Conservation (phyloP, 225 moss, liverwort and hornwort species). For the Climacium dendroides region DNA sequence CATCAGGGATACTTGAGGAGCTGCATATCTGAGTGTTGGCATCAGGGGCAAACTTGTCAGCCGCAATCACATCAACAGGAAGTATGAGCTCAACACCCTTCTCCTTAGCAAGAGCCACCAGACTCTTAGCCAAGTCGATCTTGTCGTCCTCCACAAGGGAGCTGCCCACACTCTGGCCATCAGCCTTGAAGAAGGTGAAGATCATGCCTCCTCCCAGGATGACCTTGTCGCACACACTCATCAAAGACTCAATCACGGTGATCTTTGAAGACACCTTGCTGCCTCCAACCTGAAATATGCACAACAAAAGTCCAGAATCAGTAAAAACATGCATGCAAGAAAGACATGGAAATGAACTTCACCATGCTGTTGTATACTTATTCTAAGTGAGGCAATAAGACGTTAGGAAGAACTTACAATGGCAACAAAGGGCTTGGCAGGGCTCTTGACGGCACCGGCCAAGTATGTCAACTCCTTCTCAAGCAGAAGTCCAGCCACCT, state of each 20-base stretch:
- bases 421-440: conserved; percentile 74
- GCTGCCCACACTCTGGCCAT: conserved; percentile 54
- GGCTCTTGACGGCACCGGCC: conserved; percentile 49
- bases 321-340: not conserved
- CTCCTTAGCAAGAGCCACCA: conserved; percentile 57
- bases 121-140: conserved; percentile 55
- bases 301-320: not conserved
- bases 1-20: conserved; percentile 55
- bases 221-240: conserved; percentile 82
- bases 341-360: not conserved
- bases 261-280: conserved; percentile 98
- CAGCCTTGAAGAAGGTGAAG: conserved; percentile 92
- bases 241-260: conserved; percentile 80
- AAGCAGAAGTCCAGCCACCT: conserved; percentile 63
- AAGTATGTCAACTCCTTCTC: conserved; percentile 93
- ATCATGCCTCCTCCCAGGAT: conserved; percentile 98
- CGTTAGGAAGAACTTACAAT: conserved; percentile 41
- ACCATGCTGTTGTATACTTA: too few relatives aligned
- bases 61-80: conserved; percentile 57
- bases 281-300: conserved; percentile 66
- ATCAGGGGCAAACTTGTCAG: conserved; percentile 74
- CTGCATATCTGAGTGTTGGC: conserved; percentile 35
- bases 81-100: conserved; percentile 92
- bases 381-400: not conserved
- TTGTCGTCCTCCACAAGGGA: conserved; percentile 95